Evolutionary conservation across 306 rosid species (phyloP).

Genomic region (Quercus parvula): DNA sequence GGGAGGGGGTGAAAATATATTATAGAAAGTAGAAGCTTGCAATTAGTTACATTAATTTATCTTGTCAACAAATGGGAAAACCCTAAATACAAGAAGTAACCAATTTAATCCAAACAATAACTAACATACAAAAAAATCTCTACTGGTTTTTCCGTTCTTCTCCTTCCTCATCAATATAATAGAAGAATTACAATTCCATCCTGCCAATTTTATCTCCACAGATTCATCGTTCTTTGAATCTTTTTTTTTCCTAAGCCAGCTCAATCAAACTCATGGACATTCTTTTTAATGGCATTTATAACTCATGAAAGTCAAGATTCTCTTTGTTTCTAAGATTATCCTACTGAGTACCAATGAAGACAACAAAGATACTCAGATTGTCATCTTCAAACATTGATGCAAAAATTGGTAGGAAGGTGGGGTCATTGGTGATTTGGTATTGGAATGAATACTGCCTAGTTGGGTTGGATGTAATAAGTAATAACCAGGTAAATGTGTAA

Average conservation of each 20-base stretch:
- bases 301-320: too few relatives aligned
- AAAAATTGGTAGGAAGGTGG: too few relatives aligned
- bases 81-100: not conserved
- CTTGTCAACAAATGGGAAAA: not conserved
- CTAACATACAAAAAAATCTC: not conserved
- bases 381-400: too few relatives aligned
- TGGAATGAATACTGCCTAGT: too few relatives aligned
- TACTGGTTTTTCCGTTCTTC: not conserved
- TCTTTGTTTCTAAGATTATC: too few relatives aligned
- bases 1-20: not conserved
- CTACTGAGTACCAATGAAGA: too few relatives aligned
- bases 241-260: not conserved
- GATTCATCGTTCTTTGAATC: not conserved
- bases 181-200: not conserved
- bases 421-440: too few relatives aligned
- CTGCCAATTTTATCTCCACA: not conserved
- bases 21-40: not conserved
- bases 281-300: not conserved
- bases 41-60: not conserved
- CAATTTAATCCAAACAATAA: not conserved
- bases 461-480: too few relatives aligned
- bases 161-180: not conserved
- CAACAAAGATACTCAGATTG: too few relatives aligned
- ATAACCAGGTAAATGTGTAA: too few relatives aligned
- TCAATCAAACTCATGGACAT: not conserved